Percentiles rank a stretch among this genome's conserved stretches.
Conservation (phyloP, 2,329 filamentous ascomycete species). For the Magnaporthiopsis poae region DNA sequence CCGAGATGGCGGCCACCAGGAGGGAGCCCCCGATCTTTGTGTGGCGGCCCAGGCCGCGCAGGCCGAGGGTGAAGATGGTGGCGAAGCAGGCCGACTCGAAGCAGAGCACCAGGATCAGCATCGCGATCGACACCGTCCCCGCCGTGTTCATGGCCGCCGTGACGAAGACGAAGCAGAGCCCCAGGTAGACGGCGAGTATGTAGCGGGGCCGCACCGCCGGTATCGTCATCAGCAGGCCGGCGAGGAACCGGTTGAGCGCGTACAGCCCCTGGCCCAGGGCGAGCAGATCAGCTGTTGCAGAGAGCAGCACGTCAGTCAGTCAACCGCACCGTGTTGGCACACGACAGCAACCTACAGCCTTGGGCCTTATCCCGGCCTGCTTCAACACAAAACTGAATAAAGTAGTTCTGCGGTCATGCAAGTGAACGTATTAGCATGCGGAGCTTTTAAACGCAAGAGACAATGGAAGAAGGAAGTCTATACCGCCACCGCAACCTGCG, state of each 20-base stretch:
- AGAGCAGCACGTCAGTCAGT: neutral
- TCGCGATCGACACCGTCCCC: constrained; percentile 41
- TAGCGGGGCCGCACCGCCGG: constrained; percentile 40
- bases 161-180: constrained; percentile 43
- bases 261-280: constrained; percentile 51
- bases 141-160: constrained; percentile 41
- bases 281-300: constrained; percentile 39
- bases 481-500: constrained; percentile 43
- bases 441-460: no score
- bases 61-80: constrained; percentile 48
- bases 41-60: constrained; percentile 46
- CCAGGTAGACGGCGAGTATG: constrained; percentile 45
- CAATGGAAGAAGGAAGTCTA: constrained; percentile 11
- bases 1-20: constrained; percentile 44
- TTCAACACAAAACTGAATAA: constrained; percentile 38
- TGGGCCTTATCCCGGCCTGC: constrained; percentile 16
- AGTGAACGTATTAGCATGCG: no score
- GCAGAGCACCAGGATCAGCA: constrained; percentile 47
- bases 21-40: constrained; percentile 44
- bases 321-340: neutral
- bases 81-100: constrained; percentile 51
- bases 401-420: constrained; percentile 30
- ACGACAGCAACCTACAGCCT: constrained; percentile 12
- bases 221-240: constrained; percentile 44
- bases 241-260: constrained; percentile 48